phyloP scores from a whole-genome alignment of 257 asterid species.

The Solanum pinnatisectum region DNA sequence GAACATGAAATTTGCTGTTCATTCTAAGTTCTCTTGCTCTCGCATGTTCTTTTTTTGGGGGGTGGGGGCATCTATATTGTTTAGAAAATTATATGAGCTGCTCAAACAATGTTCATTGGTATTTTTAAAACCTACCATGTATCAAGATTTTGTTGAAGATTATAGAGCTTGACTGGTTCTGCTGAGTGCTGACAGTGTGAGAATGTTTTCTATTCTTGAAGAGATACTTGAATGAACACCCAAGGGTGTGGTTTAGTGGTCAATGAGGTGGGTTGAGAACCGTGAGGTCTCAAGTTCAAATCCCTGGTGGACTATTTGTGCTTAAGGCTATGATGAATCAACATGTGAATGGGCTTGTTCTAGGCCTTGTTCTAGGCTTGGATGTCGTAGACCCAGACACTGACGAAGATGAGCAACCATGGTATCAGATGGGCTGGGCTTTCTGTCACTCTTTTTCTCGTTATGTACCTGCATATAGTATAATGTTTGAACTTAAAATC shows the following conservation, averaged over 20 bases:
- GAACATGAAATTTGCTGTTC: background rate
- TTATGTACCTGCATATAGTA: background rate
- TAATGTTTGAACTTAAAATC: background rate
- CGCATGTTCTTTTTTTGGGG: background rate
- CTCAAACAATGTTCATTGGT: background rate
- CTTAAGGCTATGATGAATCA: background rate
- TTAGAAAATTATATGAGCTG: background rate
- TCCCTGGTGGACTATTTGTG: background rate
- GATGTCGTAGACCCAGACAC: background rate
- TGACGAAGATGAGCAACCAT: background rate
- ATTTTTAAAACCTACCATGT: background rate
- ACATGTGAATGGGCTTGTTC: background rate
- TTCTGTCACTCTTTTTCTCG: background rate
- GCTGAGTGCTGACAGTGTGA: background rate
- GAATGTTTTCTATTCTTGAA: background rate
- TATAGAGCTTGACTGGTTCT: background rate
- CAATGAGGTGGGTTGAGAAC: background rate
- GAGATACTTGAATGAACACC: background rate
- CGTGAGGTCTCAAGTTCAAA: background rate
- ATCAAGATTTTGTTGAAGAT: background rate
- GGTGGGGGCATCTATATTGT: background rate
- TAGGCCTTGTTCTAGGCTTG: background rate
- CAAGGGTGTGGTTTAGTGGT: background rate
- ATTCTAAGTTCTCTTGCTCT: background rate
- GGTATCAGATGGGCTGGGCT: background rate